Conservation (phyloP, 345 rosid species). For the Luvunga scandens region DNA sequence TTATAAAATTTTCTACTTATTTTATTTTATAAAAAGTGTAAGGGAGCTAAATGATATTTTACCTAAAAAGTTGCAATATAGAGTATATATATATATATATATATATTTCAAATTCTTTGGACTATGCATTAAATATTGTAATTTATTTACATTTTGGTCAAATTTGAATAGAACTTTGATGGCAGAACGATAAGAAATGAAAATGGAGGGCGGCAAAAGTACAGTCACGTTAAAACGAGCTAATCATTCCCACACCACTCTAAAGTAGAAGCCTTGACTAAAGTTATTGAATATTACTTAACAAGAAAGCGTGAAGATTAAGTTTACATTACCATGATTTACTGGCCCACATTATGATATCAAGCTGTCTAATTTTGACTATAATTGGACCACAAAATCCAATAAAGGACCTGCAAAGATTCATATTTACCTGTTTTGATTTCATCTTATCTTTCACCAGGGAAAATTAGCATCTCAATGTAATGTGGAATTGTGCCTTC, state of each 20-base stretch:
- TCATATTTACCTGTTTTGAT: background rate
- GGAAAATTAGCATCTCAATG: background rate
- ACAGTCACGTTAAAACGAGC: conserved; percentile 1
- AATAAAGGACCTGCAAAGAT: background rate
- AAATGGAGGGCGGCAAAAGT: background rate
- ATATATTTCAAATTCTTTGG: no score
- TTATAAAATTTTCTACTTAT: no score
- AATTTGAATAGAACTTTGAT: no score
- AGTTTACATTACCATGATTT: conserved; percentile 21
- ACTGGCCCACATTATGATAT: conserved; percentile 24
- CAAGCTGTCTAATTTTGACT: conserved; percentile 21
- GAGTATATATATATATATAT: no score
- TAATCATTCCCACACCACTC: conserved; percentile 19
- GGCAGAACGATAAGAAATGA: background rate
- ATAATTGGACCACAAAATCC: background rate
- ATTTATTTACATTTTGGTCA: background rate
- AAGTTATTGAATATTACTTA: background rate
- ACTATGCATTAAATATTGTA: no score
- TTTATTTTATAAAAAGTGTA: no score
- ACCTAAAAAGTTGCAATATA: no score
- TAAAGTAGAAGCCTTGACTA: conserved; percentile 7
- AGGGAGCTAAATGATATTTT: no score
- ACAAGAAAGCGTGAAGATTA: conserved; percentile 17
- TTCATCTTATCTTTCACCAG: background rate
- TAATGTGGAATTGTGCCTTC: background rate